Evolutionary conservation across 805 yeast species (phyloP).

Genomic region (Sungouiella thailandica): DNA sequence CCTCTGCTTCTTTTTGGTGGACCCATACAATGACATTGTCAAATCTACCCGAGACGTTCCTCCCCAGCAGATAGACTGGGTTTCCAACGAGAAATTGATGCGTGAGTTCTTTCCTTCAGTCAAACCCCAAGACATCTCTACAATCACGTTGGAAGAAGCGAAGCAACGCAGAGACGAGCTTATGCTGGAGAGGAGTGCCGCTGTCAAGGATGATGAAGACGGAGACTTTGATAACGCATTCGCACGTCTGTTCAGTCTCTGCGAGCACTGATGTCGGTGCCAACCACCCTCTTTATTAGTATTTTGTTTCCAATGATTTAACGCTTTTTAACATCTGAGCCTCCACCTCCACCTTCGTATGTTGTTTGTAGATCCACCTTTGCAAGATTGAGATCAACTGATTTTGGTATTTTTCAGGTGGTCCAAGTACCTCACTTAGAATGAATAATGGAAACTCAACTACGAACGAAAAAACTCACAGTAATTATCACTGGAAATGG

Average conservation of each 20-base stretch:
- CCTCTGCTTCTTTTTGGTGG: conserved; percentile 36
- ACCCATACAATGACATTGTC: conserved; percentile 28
- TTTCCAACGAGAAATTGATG: conserved; percentile 12
- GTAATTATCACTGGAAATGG: too few relatives aligned
- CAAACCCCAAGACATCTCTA: neutral
- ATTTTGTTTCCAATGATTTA: too few relatives aligned
- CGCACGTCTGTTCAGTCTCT: neutral
- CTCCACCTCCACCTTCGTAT: too few relatives aligned
- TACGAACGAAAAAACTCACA: too few relatives aligned
- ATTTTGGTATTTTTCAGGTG: too few relatives aligned
- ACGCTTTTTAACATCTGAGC: too few relatives aligned
- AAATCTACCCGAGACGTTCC: conserved; percentile 29
- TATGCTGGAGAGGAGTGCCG: conserved; percentile 27
- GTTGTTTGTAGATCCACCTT: too few relatives aligned
- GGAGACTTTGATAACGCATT: conserved; percentile 3
- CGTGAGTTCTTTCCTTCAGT: conserved; percentile 3
- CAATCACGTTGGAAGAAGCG: conserved; percentile 18
- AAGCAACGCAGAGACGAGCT: conserved; percentile 22
- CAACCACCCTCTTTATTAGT: too few relatives aligned
- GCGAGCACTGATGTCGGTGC: neutral
- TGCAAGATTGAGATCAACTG: too few relatives aligned
- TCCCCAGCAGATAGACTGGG: conserved; percentile 36
- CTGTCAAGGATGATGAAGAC: conserved; percentile 12
- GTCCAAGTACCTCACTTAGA: too few relatives aligned
- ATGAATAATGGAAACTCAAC: too few relatives aligned